phyloP scores from a whole-genome alignment of 2,329 filamentous ascomycete genomes.

The Lasiodiplodia gonubiensis region DNA sequence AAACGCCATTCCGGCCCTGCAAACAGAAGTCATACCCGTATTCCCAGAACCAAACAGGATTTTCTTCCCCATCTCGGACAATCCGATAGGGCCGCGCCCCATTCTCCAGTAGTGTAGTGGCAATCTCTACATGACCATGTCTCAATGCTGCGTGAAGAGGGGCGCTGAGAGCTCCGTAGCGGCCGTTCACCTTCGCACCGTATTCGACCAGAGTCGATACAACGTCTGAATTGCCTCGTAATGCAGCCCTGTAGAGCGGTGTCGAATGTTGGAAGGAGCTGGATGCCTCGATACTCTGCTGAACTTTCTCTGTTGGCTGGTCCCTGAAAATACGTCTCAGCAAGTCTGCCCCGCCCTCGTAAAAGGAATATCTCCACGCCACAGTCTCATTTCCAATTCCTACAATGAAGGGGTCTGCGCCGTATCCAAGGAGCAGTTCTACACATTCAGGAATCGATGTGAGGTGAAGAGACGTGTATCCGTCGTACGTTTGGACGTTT shows the following conservation, averaged over 20 bases:
- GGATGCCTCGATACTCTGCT: background rate
- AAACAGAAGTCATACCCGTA: background rate
- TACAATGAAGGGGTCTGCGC: background rate
- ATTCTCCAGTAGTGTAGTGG: background rate
- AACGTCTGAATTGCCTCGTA: background rate
- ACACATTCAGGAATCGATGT: background rate
- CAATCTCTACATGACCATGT: background rate
- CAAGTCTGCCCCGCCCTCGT: accelerated
- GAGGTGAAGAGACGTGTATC: background rate
- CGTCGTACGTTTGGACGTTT: background rate
- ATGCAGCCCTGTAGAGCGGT: background rate
- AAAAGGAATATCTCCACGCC: background rate
- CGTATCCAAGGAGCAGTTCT: background rate
- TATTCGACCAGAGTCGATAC: background rate
- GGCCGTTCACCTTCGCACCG: background rate
- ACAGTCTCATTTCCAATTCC: background rate
- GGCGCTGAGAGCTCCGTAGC: background rate
- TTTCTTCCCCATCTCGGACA: background rate
- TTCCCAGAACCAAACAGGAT: background rate
- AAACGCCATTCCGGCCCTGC: background rate
- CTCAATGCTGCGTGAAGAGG: background rate
- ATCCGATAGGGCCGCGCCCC: background rate
- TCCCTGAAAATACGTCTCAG: background rate
- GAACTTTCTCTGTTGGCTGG: background rate
- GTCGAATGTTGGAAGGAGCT: accelerated